These are phyloP conservation scores for Salix suchowensis DNA, from an alignment of 345 rosid species.

Conservation along the genomic window DNA sequence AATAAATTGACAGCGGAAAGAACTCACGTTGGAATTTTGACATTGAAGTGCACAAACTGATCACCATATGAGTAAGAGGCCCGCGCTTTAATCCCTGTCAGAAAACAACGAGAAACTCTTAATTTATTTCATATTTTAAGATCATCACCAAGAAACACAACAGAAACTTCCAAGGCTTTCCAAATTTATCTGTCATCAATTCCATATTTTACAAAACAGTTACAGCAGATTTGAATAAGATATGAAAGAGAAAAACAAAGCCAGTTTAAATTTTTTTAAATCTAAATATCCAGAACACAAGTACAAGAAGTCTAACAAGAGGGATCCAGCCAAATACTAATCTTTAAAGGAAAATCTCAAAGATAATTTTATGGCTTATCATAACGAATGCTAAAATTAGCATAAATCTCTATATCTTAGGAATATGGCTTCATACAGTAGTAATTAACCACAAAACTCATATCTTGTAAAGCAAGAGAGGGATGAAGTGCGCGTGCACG, in stretches of 20 bases:
- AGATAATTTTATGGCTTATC: neutral
- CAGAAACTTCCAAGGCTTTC: neutral
- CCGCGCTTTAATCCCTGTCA: conserved; percentile 76
- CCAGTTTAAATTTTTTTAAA: neutral
- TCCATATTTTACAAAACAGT: neutral
- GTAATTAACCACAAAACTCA: neutral
- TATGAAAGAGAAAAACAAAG: neutral
- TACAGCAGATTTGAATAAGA: neutral
- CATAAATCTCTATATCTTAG: neutral
- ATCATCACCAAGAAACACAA: neutral
- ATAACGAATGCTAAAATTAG: neutral
- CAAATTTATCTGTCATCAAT: neutral
- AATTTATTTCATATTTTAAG: neutral
- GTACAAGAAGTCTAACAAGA: neutral
- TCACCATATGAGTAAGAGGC: conserved; percentile 70
- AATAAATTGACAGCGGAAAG: neutral
- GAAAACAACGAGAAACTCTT: neutral
- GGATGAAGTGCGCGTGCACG: no score
- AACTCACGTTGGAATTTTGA: conserved; percentile 83
- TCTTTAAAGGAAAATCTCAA: neutral
- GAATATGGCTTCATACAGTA: neutral
- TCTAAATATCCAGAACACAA: neutral
- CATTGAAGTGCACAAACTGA: conserved; percentile 88
- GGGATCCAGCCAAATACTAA: neutral
- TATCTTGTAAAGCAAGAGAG: neutral